Base-by-base conservation (phyloP, 306 rosid species). In the Carpinus viminea region DNA sequence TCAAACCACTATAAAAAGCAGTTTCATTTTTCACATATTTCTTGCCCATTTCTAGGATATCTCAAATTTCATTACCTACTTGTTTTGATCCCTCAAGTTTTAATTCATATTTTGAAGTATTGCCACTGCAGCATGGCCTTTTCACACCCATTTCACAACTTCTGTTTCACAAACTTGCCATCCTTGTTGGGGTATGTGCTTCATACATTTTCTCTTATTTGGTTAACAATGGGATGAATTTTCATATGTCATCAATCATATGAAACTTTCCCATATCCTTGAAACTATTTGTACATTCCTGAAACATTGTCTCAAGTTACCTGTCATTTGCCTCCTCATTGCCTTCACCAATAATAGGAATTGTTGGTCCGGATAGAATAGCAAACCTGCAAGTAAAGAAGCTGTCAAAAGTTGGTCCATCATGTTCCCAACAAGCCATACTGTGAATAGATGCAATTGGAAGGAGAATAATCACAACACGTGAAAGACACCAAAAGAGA, bases 281-380 rank as follows among this genome's bases (percentile, higher is more conserved):
- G 52, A 26, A 76, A 74, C 60, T 59, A 76, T 70, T 74, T 16
- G 70, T 75, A 68, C 2, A 10, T 71, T 60, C n/a, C 21, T 45
- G 38, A 71, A 71, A 71, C 17, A 70, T 6, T 60, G 28, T 51
- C 73, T 76, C 79, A 78, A 16, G 50, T 82, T 89, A 95, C 99
- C 94, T 90, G 80, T 95, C 99, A 83, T 95, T 95, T 75, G 99
- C 98, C 93, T 95, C 98, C 72, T 74, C 90, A 59, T 90, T 87
- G 55, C 98, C 99, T 89, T 95, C 99, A 10, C 99, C 99, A 24
- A 95, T 95, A 70, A 95, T 93, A 68, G 99, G 99, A 64, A 95
- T 93, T 66, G 99, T 95, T 59, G 99, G 99, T 76, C 99, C 99
- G 45, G 96, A 90, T 55, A 95, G 89, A 84, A 95, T 86, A 70